Evolutionary conservation across 1,139 yeast genomes (phyloP), one percentile per base, ranked within the genome.

Genomic region (Suhomyces anneliseae): DNA sequence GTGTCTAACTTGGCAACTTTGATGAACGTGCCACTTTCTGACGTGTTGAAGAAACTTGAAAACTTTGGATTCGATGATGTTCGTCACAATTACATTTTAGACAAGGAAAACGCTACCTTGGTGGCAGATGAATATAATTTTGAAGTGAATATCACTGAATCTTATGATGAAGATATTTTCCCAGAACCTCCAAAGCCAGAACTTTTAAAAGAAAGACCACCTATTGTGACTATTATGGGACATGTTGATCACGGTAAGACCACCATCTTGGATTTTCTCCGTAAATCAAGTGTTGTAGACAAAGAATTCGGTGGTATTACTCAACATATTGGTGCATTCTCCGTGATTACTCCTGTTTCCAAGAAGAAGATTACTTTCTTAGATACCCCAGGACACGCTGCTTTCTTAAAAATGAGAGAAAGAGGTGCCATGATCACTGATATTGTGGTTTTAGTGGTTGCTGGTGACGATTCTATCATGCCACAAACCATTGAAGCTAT

Each of bases 201-300:
- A 8, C 55, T 65, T 24, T 65, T 87, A 52, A 82, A 82, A 44
- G 76, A 83, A 12, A 74, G 99, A 54, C 90, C 99, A 0, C 99
- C 99, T 0, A 87, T 93, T 27, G 97, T 93, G 1, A 92, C 99
- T 0, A 89, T 93, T 44, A 93, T 93, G 98, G 99, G 99, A 6
- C 99, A 93, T 66, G 99, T 93, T 37, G 99, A 93, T 65, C 99
- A 93, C 62, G 99, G 99, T 1, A 93, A 93, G 62, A 93, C 99
- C 1, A 92, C 99, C 0, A 86, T 93, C 53, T 75, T 93, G 49
- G 99, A 95, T 62, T 81, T 83, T 57, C 71, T 95, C 56, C 76
- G 98, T 42, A 90, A 89, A 56, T 85, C 96, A 0, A 81, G 90
- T 0, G 82, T 93, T 8, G 98, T 87, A 0, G 82, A 82, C 31